Percentiles rank a stretch among this genome's conserved stretches.
phyloP scores from a whole-genome alignment of 2,329 filamentous ascomycete species.

The Aspergillus tanneri region DNA sequence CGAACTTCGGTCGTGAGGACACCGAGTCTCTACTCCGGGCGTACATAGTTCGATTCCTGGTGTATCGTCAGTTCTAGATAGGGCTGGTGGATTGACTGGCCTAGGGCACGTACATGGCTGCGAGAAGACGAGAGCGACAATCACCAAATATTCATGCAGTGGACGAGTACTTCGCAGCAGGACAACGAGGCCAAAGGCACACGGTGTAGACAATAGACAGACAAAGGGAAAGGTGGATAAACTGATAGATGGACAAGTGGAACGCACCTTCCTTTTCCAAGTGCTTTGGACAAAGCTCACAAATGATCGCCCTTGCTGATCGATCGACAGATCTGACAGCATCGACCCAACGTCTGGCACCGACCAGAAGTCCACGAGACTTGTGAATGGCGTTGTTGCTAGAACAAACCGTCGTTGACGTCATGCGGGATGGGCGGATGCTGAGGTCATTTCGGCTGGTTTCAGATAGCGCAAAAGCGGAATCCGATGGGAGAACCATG shows the following conservation, averaged over 20 bases:
- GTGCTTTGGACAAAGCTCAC: background rate
- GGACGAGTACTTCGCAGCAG: background rate
- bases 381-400: no score
- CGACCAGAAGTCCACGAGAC: no score
- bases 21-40: slow-evolving; percentile 37
- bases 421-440: slow-evolving; percentile 31
- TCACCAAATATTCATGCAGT: background rate
- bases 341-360: no score
- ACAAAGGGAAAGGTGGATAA: background rate
- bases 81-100: background rate
- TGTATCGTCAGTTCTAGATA: background rate
- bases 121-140: background rate
- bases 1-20: slow-evolving; percentile 65
- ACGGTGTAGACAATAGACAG: no score
- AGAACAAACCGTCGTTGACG: no score
- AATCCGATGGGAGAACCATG: slow-evolving; percentile 8
- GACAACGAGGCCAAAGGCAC: no score
- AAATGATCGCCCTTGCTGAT: background rate
- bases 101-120: slow-evolving; percentile 14
- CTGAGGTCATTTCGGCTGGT: slow-evolving; percentile 29
- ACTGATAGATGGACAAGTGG: background rate
- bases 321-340: background rate
- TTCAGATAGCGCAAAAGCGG: slow-evolving; percentile 13
- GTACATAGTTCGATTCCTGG: slow-evolving; percentile 46
- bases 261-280: slow-evolving; percentile 19